These are phyloP conservation scores for Colletotrichum sojae DNA, from an alignment of 2,329 filamentous ascomycete genomes.

Conservation along the genomic window DNA sequence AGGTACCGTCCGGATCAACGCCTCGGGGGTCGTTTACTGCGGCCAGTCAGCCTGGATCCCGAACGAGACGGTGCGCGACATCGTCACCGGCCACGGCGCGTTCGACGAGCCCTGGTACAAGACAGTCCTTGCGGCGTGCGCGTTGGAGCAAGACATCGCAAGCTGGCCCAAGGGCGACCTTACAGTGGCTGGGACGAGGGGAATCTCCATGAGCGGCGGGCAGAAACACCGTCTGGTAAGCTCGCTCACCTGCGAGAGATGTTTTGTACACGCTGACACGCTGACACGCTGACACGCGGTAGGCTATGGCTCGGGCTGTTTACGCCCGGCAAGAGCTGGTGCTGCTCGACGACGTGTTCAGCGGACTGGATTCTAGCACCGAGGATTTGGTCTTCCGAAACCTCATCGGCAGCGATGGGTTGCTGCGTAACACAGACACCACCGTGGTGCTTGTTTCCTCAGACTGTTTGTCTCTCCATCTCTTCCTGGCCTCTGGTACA, in stretches of 20 bases:
- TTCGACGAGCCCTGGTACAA: slow-evolving; percentile 50
- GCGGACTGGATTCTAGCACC: slow-evolving; percentile 49
- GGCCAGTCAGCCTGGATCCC: slow-evolving; percentile 46
- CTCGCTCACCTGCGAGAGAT: fast-evolving
- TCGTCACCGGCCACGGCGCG: slow-evolving; percentile 48
- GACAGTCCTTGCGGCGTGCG: slow-evolving; percentile 52
- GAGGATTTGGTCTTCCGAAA: slow-evolving; percentile 45
- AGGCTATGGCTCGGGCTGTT: slow-evolving; percentile 49
- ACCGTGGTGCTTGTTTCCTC: slow-evolving; percentile 42
- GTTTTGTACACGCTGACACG: not conserved
- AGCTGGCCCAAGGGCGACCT: slow-evolving; percentile 50
- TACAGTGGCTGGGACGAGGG: slow-evolving; percentile 53
- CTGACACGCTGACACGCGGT: not conserved
- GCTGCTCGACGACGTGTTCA: slow-evolving; percentile 51
- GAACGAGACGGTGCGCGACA: slow-evolving; percentile 51
- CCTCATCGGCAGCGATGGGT: slow-evolving; percentile 44
- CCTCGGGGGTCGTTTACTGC: slow-evolving; percentile 45
- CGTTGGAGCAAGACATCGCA: slow-evolving; percentile 48
- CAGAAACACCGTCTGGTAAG: slow-evolving; percentile 51
- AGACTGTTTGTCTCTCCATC: slow-evolving; percentile 26
- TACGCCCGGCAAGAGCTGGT: slow-evolving; percentile 46
- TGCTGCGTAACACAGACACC: slow-evolving; percentile 42
- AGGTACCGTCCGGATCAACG: slow-evolving; percentile 39
- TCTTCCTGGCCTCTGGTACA: fast-evolving
- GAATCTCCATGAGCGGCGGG: slow-evolving; percentile 55